phyloP scores from a whole-genome alignment of 305 asterid species.

The Fraxinus greggii region DNA sequence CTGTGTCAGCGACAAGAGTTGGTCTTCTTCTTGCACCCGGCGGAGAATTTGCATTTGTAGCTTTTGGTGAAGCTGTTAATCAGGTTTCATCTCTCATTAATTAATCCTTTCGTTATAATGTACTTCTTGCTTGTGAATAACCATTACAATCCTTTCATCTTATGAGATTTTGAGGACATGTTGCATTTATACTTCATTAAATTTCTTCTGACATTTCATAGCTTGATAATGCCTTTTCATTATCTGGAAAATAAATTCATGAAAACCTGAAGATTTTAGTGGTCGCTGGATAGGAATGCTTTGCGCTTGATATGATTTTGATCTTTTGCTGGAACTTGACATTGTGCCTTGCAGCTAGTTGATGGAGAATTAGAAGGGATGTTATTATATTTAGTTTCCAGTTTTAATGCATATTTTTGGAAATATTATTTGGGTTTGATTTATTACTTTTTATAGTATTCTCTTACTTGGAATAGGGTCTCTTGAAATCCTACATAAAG shows the following conservation, averaged over 20 bases:
- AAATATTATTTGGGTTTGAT: not conserved
- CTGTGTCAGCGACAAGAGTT: conserved; percentile 84
- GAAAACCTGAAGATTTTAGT: conserved; percentile 4
- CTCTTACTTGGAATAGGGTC: not conserved
- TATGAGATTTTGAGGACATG: not conserved
- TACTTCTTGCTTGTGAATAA: conserved; percentile 21
- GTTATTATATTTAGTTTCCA: not conserved
- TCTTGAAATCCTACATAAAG: not conserved
- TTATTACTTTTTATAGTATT: not conserved
- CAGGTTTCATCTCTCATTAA: conserved; percentile 55
- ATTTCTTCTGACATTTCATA: conserved; percentile 12
- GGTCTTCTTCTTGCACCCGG: conserved; percentile 99
- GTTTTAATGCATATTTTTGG: not conserved
- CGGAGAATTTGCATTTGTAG: conserved; percentile 98
- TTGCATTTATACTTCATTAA: conserved; percentile 9
- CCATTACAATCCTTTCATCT: not conserved
- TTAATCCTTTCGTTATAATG: conserved; percentile 21
- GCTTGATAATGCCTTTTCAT: conserved; percentile 3
- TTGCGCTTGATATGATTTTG: conserved; percentile 9
- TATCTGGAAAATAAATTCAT: not conserved
- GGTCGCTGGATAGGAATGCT: conserved; percentile 13
- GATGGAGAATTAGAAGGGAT: not conserved
- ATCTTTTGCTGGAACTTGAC: conserved; percentile 12
- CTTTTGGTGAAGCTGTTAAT: conserved; percentile 99
- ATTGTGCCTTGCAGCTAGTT: conserved; percentile 9